Evolutionary conservation across 306 rosid species (phyloP), one percentile per base, ranked within the genome.

Genomic region (Trifolium dubium): DNA sequence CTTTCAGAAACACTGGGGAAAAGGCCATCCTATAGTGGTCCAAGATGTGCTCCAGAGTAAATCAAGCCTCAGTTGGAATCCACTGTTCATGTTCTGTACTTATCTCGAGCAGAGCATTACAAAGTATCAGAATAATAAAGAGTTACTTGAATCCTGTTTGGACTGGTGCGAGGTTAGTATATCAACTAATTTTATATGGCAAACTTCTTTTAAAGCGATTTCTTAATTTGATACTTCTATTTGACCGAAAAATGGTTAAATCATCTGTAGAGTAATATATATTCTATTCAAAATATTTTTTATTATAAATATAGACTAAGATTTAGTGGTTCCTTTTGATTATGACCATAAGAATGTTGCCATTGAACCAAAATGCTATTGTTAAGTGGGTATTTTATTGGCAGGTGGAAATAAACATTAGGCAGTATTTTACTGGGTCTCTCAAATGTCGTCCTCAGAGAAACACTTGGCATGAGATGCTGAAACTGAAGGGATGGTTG

Each of bases 1-100:
- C 83, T 95, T 95, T 78, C 99, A 95, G 83, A 92, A 91, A 87
- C 99, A 95, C 67, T 95, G 99, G 98, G 86, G 90, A 67, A 90
- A 90, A 80, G 93, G 97, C 54, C 99, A 95, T 78, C 99, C 98
- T 60, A 82, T 95, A 43, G 81, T 95, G 70, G 98, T 95, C 35
- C 97, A 81, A 62, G 79, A 87, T 75, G 90, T 85, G 23, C 88
- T 90, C 77, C 90, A 56, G 77, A 79, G 72, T 72, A 67, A 83
- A 37, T 85, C 90, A 67, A 82, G 80, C 70, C 84, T 87, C 75
- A 88, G 78, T 75, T 95, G 99, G 99, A 89, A 95, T 85, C 99
- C 98, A 2, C 80, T 89, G 67, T 82, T 82, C 80, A 88, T 95
- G 93, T 95, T 95, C 83, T 88, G 93, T 68, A 74, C 88, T 71